phyloP scores from a whole-genome alignment of 2,329 filamentous ascomycete species.

The Tolypocladium inflatum region DNA sequence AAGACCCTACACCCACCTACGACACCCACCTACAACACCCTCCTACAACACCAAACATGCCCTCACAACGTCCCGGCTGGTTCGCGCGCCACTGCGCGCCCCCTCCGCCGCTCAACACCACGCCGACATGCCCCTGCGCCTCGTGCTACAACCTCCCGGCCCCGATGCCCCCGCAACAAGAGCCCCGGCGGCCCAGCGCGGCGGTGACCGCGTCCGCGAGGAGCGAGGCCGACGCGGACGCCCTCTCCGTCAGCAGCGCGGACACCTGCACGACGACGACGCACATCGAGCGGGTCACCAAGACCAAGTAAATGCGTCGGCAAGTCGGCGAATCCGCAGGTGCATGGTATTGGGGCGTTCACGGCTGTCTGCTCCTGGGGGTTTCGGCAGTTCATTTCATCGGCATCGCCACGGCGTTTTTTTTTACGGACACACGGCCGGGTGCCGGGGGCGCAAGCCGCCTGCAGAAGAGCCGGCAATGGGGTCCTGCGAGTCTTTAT shows the following conservation, averaged over 20 bases:
- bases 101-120: constrained; percentile 24
- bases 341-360: background rate
- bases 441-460: background rate
- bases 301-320: background rate
- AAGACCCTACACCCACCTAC: background rate
- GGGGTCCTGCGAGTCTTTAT: background rate
- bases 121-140: constrained; percentile 24
- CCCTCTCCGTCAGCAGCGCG: background rate
- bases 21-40: background rate
- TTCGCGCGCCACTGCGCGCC: constrained; percentile 30
- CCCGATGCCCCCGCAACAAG: background rate
- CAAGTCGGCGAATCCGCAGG: background rate
- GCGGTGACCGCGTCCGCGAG: background rate
- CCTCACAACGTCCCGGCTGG: constrained; percentile 24
- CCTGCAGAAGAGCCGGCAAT: background rate
- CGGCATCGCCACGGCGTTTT: background rate
- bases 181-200: background rate
- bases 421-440: background rate
- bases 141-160: constrained; percentile 8
- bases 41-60: constrained; percentile 9
- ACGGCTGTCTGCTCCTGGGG: background rate
- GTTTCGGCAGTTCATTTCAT: background rate
- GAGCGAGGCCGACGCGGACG: background rate
- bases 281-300: constrained; percentile 1
- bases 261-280: background rate